Evolutionary conservation across 2,329 filamentous ascomycete genomes (phyloP).

Genomic region (Phaeosphaeriaceae sp.): DNA sequence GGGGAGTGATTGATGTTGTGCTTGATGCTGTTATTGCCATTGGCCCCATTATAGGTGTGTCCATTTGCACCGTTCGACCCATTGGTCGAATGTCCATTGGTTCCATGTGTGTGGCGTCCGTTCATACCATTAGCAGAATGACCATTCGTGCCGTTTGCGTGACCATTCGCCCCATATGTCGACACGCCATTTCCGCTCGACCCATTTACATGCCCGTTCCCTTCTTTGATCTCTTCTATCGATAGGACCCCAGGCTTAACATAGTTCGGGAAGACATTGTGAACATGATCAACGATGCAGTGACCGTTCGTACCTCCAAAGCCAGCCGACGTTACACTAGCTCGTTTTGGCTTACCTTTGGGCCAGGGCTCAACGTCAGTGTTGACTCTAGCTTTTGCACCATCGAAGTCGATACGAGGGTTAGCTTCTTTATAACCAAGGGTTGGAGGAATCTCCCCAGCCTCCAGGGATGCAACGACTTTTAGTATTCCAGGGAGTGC

Average conservation of each 20-base stretch:
- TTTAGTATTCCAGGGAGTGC: conserved; percentile 41
- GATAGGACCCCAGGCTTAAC: background rate
- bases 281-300: conserved; percentile 12
- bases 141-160: background rate
- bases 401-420: conserved; percentile 15
- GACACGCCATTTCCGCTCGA: background rate
- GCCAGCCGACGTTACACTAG: conserved; percentile 17
- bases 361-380: conserved; percentile 15
- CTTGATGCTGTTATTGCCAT: too few relatives aligned
- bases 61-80: background rate
- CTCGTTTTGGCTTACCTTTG: conserved; percentile 1
- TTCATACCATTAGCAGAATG: background rate
- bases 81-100: background rate
- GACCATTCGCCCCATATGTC: background rate
- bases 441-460: conserved; percentile 33
- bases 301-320: conserved; percentile 22
- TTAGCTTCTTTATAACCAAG: conserved; percentile 21
- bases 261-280: background rate
- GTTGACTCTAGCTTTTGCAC: conserved; percentile 8
- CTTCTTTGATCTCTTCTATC: background rate
- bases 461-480: conserved; percentile 30
- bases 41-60: background rate
- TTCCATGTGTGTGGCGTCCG: background rate
- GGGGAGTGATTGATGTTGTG: too few relatives aligned
- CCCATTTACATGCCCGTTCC: background rate